A percentile compares a stretch with the other conserved stretches of the same genome.
phyloP scores from a whole-genome alignment of 2,329 filamentous ascomycete species.

The Diaporthe citriasiana region DNA sequence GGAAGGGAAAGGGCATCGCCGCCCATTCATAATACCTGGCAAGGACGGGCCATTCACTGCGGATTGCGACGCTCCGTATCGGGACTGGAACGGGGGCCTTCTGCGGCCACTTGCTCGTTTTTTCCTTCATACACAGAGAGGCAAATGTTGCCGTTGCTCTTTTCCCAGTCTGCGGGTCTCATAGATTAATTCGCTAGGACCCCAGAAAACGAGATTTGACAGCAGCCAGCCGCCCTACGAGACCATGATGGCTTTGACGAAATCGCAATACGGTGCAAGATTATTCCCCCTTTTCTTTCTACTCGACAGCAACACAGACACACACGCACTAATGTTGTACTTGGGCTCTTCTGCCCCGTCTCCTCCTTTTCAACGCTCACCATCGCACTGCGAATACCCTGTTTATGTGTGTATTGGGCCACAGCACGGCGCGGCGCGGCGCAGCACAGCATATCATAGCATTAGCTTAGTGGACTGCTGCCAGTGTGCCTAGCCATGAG shows the following conservation, averaged over 20 bases:
- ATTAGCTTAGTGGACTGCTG: not conserved
- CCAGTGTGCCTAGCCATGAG: not conserved
- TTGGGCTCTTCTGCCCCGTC: not conserved
- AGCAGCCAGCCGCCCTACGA: slow-evolving; percentile 1
- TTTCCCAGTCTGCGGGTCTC: slow-evolving; percentile 5
- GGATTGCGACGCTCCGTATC: not conserved
- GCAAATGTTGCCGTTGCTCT: slow-evolving; percentile 11
- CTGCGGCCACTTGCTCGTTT: not conserved
- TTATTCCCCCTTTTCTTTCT: not conserved
- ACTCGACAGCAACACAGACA: not conserved
- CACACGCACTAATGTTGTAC: not conserved
- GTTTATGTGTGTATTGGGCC: slow-evolving; percentile 3
- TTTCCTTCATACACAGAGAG: not conserved
- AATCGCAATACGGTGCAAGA: not conserved
- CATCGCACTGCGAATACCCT: slow-evolving; percentile 12
- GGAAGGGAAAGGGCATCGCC: not conserved
- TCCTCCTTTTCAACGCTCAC: not conserved
- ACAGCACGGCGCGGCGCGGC: not conserved
- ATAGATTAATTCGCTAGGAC: slow-evolving; percentile 1
- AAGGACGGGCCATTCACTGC: not conserved
- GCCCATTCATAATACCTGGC: slow-evolving; percentile 21
- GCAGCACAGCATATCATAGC: not conserved
- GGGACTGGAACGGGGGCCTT: not conserved
- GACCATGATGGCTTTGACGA: slow-evolving; percentile 22
- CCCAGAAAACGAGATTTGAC: slow-evolving; percentile 28